Evolutionary conservation across 1,284 basidiomycete genomes (phyloP).

Genomic region (Irpex sp.): DNA sequence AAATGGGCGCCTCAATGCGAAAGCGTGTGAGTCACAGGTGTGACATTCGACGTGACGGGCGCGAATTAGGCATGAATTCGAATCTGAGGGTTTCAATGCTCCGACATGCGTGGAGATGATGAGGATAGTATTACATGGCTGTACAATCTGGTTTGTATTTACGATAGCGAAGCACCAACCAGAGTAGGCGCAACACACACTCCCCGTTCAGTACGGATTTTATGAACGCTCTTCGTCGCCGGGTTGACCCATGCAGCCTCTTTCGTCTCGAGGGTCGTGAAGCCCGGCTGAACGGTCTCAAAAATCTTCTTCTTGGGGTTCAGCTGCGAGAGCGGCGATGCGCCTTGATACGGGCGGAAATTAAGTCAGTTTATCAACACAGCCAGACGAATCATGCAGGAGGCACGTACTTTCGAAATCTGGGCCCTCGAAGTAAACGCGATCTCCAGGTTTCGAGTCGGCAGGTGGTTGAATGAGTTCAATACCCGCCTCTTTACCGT

Average conservation of each 20-base stretch:
- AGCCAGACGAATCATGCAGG: background rate
- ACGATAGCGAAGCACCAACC: slow-evolving; percentile 85
- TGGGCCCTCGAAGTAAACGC: slow-evolving; percentile 88
- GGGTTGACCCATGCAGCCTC: slow-evolving; percentile 94
- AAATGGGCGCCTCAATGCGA: background rate
- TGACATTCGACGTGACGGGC: background rate
- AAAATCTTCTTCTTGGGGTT: slow-evolving; percentile 99
- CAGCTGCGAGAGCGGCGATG: slow-evolving; percentile 71
- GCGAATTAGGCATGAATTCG: background rate
- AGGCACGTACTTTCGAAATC: slow-evolving; percentile 66
- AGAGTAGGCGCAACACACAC: slow-evolving; percentile 78
- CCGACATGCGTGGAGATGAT: background rate
- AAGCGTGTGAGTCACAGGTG: background rate
- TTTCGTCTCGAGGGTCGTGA: slow-evolving; percentile 78
- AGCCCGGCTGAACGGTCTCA: slow-evolving; percentile 91
- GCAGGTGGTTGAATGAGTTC: slow-evolving; percentile 86
- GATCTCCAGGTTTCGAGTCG: slow-evolving; percentile 84
- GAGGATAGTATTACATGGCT: background rate
- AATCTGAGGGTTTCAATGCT: background rate
- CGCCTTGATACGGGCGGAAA: slow-evolving; percentile 38
- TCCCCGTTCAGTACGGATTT: slow-evolving; percentile 81
- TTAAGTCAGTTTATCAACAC: background rate
- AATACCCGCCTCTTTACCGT: slow-evolving; percentile 87
- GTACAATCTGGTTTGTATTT: slow-evolving; percentile 17
- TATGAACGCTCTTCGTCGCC: slow-evolving; percentile 73